Evolutionary conservation across 768 basidiomycete genomes (phyloP), one percentile per base, ranked within the genome.

Genomic region (Vararia minispora): DNA sequence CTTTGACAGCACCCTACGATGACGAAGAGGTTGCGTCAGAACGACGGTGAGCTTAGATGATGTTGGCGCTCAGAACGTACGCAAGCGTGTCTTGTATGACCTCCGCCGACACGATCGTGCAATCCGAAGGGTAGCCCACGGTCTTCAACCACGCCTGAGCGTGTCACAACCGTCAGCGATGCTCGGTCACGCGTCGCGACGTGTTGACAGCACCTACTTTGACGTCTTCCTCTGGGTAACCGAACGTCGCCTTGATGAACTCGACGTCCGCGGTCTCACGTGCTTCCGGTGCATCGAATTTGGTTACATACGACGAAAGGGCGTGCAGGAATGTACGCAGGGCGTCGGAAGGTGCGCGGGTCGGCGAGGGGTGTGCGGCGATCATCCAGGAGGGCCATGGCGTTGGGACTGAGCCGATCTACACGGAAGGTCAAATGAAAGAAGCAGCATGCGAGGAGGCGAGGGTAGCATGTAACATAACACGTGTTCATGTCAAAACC

Each of bases 381-480:
- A 98, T 86, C 41, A 87, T 62, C 94, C 94, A 99, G 0, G 89
- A 92, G 11, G 91, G 87, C 94, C 94, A 99, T 0, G 94, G 94
- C 0, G 92, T 97, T 26, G 79, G 79, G 5, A 88, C 79, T 7
- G 81, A 77, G 11, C 84, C 82, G 45, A 89, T 87, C 84, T 88
- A 39, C 27, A 17, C 18, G 27, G 6, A 26, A 6, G 2, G n/a
- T 33, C 20, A 29, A 22, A 33, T 21, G 33, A 13, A 25, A 28
- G 13, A 34, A 27, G 16, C 22, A 12, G 14, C 28, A 0, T 12
- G 20, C 13, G 14, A 34, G 12, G 13, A 20, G 12, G 6, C 22
- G 11, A 32, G n/a, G 20, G 5, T 13, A 24, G 23, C 12, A 22
- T 14, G 25, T 4, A 13, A 4, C n/a, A 20, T 6, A 30, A 41